Conservation (phyloP, 2,329 filamentous ascomycete genomes). For the Aspergillus fumigatus region DNA sequence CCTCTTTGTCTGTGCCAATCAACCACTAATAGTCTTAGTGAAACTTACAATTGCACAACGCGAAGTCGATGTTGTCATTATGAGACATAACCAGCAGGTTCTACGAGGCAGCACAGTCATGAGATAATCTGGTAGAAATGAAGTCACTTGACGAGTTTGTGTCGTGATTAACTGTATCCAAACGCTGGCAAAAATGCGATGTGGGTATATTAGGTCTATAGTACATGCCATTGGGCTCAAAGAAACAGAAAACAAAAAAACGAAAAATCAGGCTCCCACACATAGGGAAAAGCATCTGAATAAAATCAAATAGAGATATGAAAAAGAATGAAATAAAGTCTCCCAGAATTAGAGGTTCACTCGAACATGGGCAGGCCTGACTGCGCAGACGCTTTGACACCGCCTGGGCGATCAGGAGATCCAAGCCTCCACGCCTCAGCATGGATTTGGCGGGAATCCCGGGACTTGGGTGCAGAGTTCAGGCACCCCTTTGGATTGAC, state of each 20-base stretch:
- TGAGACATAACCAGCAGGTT: conserved; percentile 1
- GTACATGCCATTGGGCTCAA: conserved; percentile 28
- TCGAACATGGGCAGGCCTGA: not conserved
- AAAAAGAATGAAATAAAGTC: conserved; percentile 9
- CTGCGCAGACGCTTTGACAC: conserved; percentile 7
- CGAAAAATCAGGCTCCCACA: not conserved
- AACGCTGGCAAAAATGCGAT: conserved; percentile 14
- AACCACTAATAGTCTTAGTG: not conserved
- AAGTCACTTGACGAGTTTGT: not conserved
- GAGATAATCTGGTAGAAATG: not conserved
- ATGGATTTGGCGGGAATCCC: not conserved
- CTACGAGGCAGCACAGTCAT: not conserved
- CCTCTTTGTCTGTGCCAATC: not conserved
- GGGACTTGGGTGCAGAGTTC: not conserved
- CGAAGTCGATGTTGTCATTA: conserved; percentile 2
- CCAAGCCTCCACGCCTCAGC: not conserved
- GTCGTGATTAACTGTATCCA: conserved; percentile 4
- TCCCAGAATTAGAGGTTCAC: not conserved
- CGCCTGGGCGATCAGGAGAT: conserved; percentile 4
- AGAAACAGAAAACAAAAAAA: conserved; percentile 8
- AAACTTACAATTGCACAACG: not conserved
- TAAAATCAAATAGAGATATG: conserved; percentile 10
- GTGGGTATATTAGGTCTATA: conserved; percentile 39
- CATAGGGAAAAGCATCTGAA: conserved; percentile 9
- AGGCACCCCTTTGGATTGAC: not conserved